Percentiles rank a stretch among this genome's conserved stretches.
phyloP scores from a whole-genome alignment of 495 filamentous ascomycete genomes.

The Neurospora terricola region DNA sequence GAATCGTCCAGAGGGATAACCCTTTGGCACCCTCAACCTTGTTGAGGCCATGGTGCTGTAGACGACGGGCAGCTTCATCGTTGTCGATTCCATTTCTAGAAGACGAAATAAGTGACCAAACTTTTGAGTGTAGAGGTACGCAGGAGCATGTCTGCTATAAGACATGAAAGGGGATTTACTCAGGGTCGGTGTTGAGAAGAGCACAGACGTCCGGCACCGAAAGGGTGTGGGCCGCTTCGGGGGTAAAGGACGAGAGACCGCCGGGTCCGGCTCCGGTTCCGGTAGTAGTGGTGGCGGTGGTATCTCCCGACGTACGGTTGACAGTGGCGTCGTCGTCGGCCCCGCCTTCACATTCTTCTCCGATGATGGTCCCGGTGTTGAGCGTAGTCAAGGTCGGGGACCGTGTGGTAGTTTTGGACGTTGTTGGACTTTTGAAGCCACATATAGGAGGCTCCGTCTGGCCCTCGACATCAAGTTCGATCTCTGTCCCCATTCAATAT shows the following conservation, averaged over 20 bases:
- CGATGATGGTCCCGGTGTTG: background rate
- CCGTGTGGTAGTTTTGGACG: slow-evolving; percentile 10
- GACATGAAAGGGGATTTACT: slow-evolving; percentile 6
- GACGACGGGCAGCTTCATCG: slow-evolving; percentile 32
- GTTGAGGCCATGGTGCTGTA: slow-evolving; percentile 40
- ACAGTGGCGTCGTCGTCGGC: slow-evolving; percentile 10
- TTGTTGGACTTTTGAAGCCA: slow-evolving; percentile 27
- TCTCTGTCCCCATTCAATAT: slow-evolving; percentile 41
- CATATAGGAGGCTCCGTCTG: slow-evolving; percentile 43
- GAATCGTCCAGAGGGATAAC: slow-evolving; percentile 44
- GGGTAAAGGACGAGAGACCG: slow-evolving; percentile 2
- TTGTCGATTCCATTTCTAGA: slow-evolving; percentile 30
- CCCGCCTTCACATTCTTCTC: background rate
- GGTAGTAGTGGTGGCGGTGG: slow-evolving; percentile 6
- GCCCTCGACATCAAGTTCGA: slow-evolving; percentile 35
- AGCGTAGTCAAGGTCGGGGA: slow-evolving; percentile 12
- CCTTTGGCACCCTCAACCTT: slow-evolving; percentile 40
- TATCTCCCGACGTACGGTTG: slow-evolving; percentile 1
- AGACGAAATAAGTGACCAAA: slow-evolving; percentile 11
- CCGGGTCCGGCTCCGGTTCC: background rate
- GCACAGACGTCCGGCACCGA: slow-evolving; percentile 17
- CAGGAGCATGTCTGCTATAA: background rate
- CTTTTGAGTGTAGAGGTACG: background rate
- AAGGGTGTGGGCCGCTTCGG: slow-evolving; percentile 18
- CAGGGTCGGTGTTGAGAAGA: slow-evolving; percentile 15